Evolutionary conservation across 352 stramenopile species (phyloP).

Genomic region (Phytopythium mirpurense): DNA sequence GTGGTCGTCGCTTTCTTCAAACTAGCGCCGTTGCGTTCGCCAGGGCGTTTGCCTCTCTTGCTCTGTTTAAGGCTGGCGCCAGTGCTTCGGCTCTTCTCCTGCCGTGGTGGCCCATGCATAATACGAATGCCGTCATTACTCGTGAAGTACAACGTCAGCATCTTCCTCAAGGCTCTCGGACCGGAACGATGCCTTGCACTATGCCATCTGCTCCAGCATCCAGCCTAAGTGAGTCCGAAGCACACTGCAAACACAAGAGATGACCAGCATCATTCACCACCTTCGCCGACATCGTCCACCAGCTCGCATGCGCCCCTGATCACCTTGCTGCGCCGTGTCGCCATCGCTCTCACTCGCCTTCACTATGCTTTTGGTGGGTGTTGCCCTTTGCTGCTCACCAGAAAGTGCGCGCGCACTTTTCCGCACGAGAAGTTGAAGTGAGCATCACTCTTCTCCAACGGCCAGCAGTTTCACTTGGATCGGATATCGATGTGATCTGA

Average conservation of each 20-base stretch:
- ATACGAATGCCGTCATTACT: too few species aligned
- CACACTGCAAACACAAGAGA: background rate
- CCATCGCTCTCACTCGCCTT: background rate
- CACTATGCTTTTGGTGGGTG: background rate
- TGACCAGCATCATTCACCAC: background rate
- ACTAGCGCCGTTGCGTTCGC: background rate
- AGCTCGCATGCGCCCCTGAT: background rate
- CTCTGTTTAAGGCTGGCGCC: background rate
- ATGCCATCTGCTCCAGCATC: too few species aligned
- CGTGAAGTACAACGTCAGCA: too few species aligned
- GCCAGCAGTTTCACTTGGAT: background rate
- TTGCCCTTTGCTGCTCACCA: background rate
- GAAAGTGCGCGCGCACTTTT: background rate
- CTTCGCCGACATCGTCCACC: background rate
- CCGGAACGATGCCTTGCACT: too few species aligned
- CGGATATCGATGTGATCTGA: background rate
- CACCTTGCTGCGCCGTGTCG: background rate
- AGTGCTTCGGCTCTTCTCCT: background rate
- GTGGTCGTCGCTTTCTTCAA: background rate
- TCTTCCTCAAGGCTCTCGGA: too few species aligned
- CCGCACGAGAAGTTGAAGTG: background rate
- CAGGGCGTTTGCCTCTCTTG: background rate
- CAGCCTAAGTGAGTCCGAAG: background rate
- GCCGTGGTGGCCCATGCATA: too few species aligned
- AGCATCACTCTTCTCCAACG: slow-evolving; percentile 18